These are phyloP conservation scores for Diaporthe sp. DNA, from an alignment of 2,329 filamentous ascomycete genomes.

Conservation along the genomic window DNA sequence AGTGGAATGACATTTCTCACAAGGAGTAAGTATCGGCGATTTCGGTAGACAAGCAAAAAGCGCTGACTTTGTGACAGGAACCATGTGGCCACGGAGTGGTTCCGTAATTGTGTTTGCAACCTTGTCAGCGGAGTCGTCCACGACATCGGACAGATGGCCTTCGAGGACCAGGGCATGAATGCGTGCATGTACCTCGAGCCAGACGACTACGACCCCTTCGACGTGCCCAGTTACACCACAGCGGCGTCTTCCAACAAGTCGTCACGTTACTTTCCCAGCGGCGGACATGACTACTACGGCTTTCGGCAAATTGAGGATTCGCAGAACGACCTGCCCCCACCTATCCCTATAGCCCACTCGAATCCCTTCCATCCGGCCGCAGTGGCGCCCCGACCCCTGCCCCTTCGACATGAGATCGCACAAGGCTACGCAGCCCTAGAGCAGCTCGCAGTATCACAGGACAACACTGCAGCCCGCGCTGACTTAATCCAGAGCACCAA, in stretches of 20 bases:
- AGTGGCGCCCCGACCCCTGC: not conserved
- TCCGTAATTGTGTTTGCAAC: slow-evolving; percentile 21
- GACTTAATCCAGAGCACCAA: not conserved
- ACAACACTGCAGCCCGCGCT: not conserved
- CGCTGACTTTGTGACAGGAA: slow-evolving; percentile 11
- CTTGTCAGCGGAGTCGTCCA: slow-evolving; percentile 28
- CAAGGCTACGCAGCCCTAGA: not conserved
- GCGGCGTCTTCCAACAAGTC: not conserved
- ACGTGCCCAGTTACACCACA: not conserved
- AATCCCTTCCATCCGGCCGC: fast-evolving
- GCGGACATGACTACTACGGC: not conserved
- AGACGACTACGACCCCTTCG: not conserved
- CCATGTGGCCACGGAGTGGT: slow-evolving; percentile 19
- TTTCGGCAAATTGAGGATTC: not conserved
- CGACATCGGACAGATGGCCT: not conserved
- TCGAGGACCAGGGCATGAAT: not conserved
- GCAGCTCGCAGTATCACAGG: not conserved
- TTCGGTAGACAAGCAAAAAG: fast-evolving
- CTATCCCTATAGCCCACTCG: too few species aligned
- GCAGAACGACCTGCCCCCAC: fast-evolving
- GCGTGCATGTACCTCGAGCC: slow-evolving; percentile 15
- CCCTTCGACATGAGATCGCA: not conserved
- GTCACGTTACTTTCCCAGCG: not conserved
- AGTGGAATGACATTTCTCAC: slow-evolving; percentile 28
- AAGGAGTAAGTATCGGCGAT: not conserved